phyloP scores from a whole-genome alignment of 257 asterid species.

The Rauvolfia tetraphylla region DNA sequence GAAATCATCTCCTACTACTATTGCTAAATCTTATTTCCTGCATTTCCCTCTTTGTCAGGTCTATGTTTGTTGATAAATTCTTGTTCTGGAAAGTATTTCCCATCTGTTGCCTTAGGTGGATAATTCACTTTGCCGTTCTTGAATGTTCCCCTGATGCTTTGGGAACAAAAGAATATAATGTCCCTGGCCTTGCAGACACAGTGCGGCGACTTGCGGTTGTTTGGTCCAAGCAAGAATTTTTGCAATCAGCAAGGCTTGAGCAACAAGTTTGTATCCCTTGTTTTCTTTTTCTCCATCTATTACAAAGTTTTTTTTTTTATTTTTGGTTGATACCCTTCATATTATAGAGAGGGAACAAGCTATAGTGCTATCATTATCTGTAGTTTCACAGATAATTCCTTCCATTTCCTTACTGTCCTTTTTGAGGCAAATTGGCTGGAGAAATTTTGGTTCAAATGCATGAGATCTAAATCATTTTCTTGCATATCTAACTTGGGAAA shows the following conservation, averaged over 20 bases:
- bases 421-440: neutral
- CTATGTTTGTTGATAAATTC: slow-evolving; percentile 76
- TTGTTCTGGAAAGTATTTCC: slow-evolving; percentile 95
- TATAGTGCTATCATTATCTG: neutral
- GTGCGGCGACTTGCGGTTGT: slow-evolving; percentile 67
- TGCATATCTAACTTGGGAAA: neutral
- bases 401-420: neutral
- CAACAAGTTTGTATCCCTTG: slow-evolving; percentile 95
- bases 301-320: neutral
- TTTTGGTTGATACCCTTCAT: neutral
- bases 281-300: slow-evolving; percentile 13
- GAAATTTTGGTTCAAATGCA: neutral
- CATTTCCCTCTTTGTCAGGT: slow-evolving; percentile 44
- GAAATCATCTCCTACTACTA: neutral
- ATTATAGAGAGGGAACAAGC: neutral
- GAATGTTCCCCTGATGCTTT: slow-evolving; percentile 57
- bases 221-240: slow-evolving; percentile 87
- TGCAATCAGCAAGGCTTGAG: slow-evolving; percentile 83
- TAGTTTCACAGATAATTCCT: neutral
- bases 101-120: slow-evolving; percentile 82
- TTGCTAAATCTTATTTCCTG: neutral
- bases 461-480: neutral
- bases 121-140: slow-evolving; percentile 85
- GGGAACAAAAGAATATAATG: slow-evolving; percentile 32
- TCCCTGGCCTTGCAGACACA: slow-evolving; percentile 50